Evolutionary conservation across 208 protist genomes (phyloP), one percentile per base, ranked within the genome.

Genomic region (Trypanosoma boissoni): DNA sequence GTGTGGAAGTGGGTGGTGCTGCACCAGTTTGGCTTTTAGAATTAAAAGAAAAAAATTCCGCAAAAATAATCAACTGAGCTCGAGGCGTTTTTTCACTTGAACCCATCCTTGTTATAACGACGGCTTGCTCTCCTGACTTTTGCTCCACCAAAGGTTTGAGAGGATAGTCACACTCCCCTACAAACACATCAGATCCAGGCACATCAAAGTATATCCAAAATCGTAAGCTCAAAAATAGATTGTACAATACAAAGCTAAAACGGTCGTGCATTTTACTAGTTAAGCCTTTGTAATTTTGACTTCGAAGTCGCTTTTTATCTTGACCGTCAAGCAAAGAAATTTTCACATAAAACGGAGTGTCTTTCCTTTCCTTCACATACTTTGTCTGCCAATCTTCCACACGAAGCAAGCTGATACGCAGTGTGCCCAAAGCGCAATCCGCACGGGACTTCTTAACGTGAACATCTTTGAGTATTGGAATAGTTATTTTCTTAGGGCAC

Each of bases 161-260:
- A 39, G 79, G 46, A 43, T 87, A 46, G 39, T 78, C 72, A 56
- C 68, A 74, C 54, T 71, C 44, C 16, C 83, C 83, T 31, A 91
- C 74, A 46, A 64, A 72, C 7, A 78, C 36, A 64, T 91, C 79
- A 12, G 58, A 65, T 24, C 79, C 79, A 18, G 74, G 68, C 2
- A 87, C 79, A 53, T 91, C 83, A 60, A 86, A 87, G 67, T 81
- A 86, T 32, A 86, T 51, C 78, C 76, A 91, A 21, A 91, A 62
- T 26, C 72, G 76, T 45, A 91, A 58, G 16, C 48, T 71, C 27
- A 57, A 63, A n/a, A 59, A 78, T 37, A 58, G 74, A 66, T 91
- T 76, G 60, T 81, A 87, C 21, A 91, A 49, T 16, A 78, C 78
- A 53, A 84, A 87, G 45, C 57, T 73, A 52, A 91, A 84, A 18